Conservation (phyloP, 768 basidiomycete species). For the Tricholoma saponaceum region DNA sequence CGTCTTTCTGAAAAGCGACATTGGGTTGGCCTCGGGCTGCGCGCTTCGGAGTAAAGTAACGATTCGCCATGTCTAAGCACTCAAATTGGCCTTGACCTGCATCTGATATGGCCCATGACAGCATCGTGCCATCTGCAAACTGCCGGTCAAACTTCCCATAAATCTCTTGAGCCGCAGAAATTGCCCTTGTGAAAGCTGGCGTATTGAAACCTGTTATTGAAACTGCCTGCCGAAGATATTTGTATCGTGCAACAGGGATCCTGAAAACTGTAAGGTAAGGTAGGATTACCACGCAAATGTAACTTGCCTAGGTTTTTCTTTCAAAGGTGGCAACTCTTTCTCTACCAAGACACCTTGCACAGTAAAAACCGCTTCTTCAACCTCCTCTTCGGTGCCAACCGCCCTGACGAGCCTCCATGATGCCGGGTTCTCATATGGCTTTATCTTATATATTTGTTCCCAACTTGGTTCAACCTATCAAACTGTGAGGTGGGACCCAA, state of each 20-base stretch:
- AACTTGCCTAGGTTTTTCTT: background rate
- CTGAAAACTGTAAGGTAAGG: background rate
- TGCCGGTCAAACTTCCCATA: background rate
- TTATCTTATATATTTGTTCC: too few species aligned
- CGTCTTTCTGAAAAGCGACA: background rate
- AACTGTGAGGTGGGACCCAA: too few species aligned
- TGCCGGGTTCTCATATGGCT: too few species aligned
- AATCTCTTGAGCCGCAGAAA: background rate
- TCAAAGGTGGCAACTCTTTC: too few species aligned
- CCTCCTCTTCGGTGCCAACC: too few species aligned
- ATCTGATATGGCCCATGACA: background rate
- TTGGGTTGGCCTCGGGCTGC: background rate
- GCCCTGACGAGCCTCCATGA: too few species aligned
- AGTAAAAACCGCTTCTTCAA: too few species aligned
- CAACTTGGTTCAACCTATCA: too few species aligned
- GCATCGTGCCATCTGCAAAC: background rate
- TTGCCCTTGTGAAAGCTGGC: background rate
- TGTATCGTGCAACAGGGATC: background rate
- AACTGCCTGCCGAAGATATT: background rate
- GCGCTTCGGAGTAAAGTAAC: background rate
- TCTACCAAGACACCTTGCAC: too few species aligned
- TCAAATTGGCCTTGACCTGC: background rate
- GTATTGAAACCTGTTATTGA: background rate
- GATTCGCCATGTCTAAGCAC: too few species aligned
- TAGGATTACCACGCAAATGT: conserved; percentile 21